Evolutionary conservation across 192 early-diverging fungal species (phyloP), one percentile per base, ranked within the genome.

Genomic region (Ramicandelaber brevisporus): DNA sequence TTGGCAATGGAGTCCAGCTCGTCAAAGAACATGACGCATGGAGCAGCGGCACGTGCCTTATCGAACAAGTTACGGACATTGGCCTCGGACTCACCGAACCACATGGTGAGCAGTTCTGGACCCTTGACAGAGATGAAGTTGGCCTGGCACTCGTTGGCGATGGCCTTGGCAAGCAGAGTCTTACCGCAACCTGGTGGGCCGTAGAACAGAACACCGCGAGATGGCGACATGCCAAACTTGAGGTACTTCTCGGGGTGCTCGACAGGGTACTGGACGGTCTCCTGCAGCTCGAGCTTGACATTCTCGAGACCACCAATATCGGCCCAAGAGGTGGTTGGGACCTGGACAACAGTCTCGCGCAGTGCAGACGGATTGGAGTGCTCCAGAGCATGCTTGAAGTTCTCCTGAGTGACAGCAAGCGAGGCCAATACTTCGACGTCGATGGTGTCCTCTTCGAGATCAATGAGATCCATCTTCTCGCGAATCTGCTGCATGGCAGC

Each of bases 11-110:
- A 89, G 58, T 98, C 92, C 44, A 98, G 54, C 61, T 98, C 92
- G 37, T 98, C 92, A 68, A 98, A 98, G 81, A 98, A 98, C 85
- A 98, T 86, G 17, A 98, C 92, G 54, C 92, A 98, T 17, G 92
- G 92, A 6, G 88, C 78, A 17, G 88, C 89, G 2, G 88, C 81
- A 36, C 89, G 73, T 10, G 88, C 92, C 65, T 92, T 89, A 61
- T 95, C 88, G 63, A 98, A 98, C 21, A 98, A 88, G 52, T 95
- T 85, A 31, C 92, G 86, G 22, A 95, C 92, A 42, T 95, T 95
- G 36, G 89, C 87, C 50, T 98, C 92, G 5, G 87, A 92, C 53
- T 98, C 92, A 55, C 92, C 92, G 44, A 98, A 92, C 87, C 87
- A 98, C 92, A 95, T 98, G 31, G 86, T 95, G 33, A 98, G 67